Evolutionary conservation across 495 filamentous ascomycete genomes (phyloP).

Genomic region (Aspergillus sclerotioniger): DNA sequence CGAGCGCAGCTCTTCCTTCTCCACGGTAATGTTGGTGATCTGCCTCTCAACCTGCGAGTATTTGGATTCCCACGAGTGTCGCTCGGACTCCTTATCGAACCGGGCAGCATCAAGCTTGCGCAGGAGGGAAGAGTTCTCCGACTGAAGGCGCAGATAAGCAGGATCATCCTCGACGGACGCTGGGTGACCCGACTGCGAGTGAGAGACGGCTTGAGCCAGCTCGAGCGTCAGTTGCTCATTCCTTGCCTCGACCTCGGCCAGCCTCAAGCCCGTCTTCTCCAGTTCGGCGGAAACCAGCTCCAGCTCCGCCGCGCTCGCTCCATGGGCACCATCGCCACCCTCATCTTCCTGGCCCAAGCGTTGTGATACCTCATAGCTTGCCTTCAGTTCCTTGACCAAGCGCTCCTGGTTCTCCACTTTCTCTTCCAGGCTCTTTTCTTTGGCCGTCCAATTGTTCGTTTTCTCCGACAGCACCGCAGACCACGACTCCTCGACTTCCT

Average conservation of each 20-base stretch:
- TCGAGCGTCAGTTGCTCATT: conserved; percentile 93
- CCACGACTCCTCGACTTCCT: conserved; percentile 89
- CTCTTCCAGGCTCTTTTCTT: conserved; percentile 87
- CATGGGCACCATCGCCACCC: conserved; percentile 52
- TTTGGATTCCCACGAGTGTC: conserved; percentile 69
- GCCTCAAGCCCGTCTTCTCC: conserved; percentile 79
- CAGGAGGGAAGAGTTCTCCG: conserved; percentile 87
- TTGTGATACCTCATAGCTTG: conserved; percentile 94
- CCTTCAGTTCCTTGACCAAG: conserved; percentile 89
- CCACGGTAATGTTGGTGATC: conserved; percentile 54
- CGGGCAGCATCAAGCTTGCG: conserved; percentile 80
- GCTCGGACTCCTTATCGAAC: conserved; percentile 77
- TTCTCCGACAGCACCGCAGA: conserved; percentile 90
- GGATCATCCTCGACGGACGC: conserved; percentile 79
- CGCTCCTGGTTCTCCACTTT: conserved; percentile 94
- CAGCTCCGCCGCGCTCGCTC: conserved; percentile 82
- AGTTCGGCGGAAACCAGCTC: conserved; percentile 90
- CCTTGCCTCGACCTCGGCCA: conserved; percentile 88
- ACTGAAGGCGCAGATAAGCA: conserved; percentile 75
- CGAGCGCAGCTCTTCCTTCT: conserved; percentile 71
- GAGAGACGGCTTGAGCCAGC: conserved; percentile 81
- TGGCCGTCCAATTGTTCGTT: conserved; percentile 92
- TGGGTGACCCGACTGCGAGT: conserved; percentile 57
- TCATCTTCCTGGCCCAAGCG: conserved; percentile 73
- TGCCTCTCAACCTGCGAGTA: conserved; percentile 49